A percentile compares a stretch with the other conserved stretches of the same genome.
phyloP scores from a whole-genome alignment of 2,329 filamentous ascomycete species.

The Ophiosphaerella narmari region DNA sequence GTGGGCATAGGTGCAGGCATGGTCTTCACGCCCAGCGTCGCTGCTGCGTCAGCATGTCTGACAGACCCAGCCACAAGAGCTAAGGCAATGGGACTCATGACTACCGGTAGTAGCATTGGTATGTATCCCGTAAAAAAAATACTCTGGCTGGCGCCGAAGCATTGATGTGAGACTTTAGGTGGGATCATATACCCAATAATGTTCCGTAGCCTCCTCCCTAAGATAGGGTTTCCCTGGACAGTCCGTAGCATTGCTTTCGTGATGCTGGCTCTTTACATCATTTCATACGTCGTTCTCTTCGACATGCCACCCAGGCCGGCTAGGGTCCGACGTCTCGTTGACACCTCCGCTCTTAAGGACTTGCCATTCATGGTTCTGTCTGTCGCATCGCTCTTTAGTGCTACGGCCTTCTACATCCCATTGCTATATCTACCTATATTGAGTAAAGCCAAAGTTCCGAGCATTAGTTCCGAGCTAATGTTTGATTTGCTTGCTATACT shows the following conservation, averaged over 20 bases:
- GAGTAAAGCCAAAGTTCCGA: background rate
- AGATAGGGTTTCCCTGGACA: too few relatives aligned
- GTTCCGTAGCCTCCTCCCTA: too few relatives aligned
- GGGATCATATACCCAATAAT: too few relatives aligned
- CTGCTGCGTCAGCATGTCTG: slow-evolving; percentile 53
- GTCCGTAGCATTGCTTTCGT: too few relatives aligned
- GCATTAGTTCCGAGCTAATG: background rate
- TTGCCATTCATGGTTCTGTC: background rate
- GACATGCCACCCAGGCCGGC: background rate
- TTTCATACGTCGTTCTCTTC: background rate
- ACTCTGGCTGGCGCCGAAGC: too few relatives aligned
- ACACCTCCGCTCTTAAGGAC: background rate
- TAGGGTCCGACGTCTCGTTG: background rate
- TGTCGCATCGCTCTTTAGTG: background rate
- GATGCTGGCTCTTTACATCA: slow-evolving; percentile 35
- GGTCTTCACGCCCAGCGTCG: slow-evolving; percentile 19
- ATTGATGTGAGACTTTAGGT: too few relatives aligned
- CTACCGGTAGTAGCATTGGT: too few relatives aligned
- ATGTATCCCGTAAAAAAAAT: too few relatives aligned
- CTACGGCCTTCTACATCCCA: background rate
- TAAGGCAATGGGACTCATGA: too few relatives aligned
- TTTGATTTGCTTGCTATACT: background rate
- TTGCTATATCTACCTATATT: background rate
- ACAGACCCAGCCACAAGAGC: too few relatives aligned
- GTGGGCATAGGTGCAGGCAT: slow-evolving; percentile 23